Base-by-base conservation (phyloP, 1,284 basidiomycete genomes). In the Lentinus polychrous region DNA sequence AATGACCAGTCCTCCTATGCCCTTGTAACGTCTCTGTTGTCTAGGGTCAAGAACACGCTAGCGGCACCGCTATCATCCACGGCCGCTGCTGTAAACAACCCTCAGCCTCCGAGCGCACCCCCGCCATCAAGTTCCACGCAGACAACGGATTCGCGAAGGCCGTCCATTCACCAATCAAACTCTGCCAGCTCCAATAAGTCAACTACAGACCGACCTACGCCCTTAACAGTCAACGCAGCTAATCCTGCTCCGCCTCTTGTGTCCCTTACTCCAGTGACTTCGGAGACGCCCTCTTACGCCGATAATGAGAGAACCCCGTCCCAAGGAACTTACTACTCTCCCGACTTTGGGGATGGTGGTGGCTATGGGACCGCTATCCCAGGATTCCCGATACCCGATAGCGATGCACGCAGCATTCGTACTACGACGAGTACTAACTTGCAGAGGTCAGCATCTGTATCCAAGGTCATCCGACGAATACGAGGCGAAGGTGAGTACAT, bases 381-480 rank as follows among this genome's bases (percentile, higher is more conserved):
- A 27, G 89, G 90, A 0, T 92, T 92, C 57, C 83, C 87, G 2
- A 88, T 91, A 8, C 81, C 79, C 51, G 89, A 92, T 44, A 64
- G 61, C 58, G 90, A 91, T 63, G 78, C 86, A 20, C 74, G 85
- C 46, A 91, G 87, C 58, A 79, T 90, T 57, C 78, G 81, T 58
- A 91, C 86, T 2, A 69, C 78, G 15, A 60, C 74, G 24, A 89
- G 85, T 60, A 60, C 74, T 31, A 89, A 84, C 60, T 60, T 85
- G 44, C 85, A 85, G 56, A 74, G 83, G 54, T 83, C 85, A 6
- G 84, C 78, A 12, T 92, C 88, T 11, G 91, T 92, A 1, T 92
- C 88, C 27, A 91, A 92, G 67, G 87, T 92, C 20, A 94, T 95
- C 52, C 73, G 91, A 54, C 74, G 90, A 52, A 81, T 95, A 60